These are phyloP conservation scores for Aspergillus ochraceoroseus DNA, from an alignment of 2,329 filamentous ascomycete species.

Conservation along the genomic window DNA sequence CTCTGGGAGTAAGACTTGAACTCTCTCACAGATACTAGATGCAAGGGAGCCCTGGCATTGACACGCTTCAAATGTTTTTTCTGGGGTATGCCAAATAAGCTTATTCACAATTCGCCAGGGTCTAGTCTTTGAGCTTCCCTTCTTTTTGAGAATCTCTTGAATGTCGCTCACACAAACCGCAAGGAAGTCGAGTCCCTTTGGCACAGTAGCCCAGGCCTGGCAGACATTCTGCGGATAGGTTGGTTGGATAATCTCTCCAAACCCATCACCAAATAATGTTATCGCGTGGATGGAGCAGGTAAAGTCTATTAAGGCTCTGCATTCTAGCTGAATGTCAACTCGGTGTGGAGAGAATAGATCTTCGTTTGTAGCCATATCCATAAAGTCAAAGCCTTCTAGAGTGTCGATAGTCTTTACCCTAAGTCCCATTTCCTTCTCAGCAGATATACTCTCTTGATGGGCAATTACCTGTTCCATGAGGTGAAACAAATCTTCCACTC, in stretches of 20 bases:
- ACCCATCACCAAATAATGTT: constrained; percentile 26
- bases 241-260: constrained; percentile 24
- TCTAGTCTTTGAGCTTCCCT: too few relatives aligned
- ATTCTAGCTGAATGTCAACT: not conserved
- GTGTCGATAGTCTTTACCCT: constrained; percentile 19
- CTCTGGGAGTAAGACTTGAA: too few relatives aligned
- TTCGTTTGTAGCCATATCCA: not conserved
- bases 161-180: too few relatives aligned
- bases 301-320: constrained; percentile 31
- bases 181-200: too few relatives aligned
- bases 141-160: too few relatives aligned
- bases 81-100: too few relatives aligned
- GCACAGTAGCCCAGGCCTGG: constrained; percentile 27
- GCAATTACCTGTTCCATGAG: not conserved
- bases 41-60: too few relatives aligned
- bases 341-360: not conserved
- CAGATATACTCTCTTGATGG: too few relatives aligned
- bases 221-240: not conserved
- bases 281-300: constrained; percentile 24
- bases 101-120: too few relatives aligned
- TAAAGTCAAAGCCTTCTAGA: constrained; percentile 1
- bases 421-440: too few relatives aligned
- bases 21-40: too few relatives aligned
- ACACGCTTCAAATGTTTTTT: too few relatives aligned
- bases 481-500: not conserved